Evolutionary conservation across 148 eudicot species (phyloP).

Genomic region (Polygonum aviculare): DNA sequence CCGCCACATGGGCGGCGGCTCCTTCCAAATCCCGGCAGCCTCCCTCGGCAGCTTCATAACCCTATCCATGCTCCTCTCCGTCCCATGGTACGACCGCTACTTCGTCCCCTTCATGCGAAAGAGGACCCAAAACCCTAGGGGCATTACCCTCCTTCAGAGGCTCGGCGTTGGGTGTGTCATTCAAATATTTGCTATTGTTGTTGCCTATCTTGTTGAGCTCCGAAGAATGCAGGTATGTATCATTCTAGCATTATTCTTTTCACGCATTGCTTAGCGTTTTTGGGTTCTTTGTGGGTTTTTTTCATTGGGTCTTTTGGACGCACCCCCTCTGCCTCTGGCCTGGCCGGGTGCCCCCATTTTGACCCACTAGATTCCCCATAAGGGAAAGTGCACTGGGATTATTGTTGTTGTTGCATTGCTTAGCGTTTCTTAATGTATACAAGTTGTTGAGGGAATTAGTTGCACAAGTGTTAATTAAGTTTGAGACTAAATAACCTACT

Average conservation of each 20-base stretch:
- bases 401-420: no score
- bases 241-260: background rate
- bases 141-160: conserved; percentile 67
- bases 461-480: no score
- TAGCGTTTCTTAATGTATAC: no score
- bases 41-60: conserved; percentile 75
- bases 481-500: no score
- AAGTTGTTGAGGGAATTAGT: no score
- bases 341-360: no score
- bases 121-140: conserved; percentile 61
- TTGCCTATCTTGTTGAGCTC: conserved; percentile 54
- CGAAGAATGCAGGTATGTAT: conserved; percentile 37
- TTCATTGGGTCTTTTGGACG: no score
- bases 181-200: conserved; percentile 58
- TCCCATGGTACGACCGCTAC: conserved; percentile 70
- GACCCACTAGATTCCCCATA: no score
- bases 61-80: conserved; percentile 55
- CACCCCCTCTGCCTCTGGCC: no score
- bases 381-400: no score
- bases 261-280: background rate
- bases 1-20: conserved; percentile 32
- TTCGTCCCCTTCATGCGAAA: conserved; percentile 61
- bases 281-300: no score
- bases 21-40: conserved; percentile 70
- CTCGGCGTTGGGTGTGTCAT: conserved; percentile 63